A percentile compares a stretch with the other conserved stretches of the same genome.
Conservation (phyloP, 768 basidiomycete genomes). For the Termitomyces eurrhizus region DNA sequence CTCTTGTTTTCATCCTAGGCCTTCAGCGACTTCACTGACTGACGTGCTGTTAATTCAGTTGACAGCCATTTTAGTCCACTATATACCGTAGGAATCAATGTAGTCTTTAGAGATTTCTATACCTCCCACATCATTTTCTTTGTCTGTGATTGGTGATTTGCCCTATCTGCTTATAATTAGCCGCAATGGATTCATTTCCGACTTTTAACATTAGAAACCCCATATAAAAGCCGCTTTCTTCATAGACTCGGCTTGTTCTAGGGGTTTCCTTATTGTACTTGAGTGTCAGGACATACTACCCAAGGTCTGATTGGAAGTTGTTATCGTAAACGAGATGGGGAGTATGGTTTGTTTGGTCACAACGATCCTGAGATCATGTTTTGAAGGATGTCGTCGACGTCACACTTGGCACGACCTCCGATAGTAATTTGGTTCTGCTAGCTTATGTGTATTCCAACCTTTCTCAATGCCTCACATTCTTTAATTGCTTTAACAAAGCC, state of each 20-base stretch:
- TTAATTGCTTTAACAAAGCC: conserved; percentile 31
- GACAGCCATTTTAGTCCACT: conserved; percentile 14
- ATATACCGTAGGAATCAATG: conserved; percentile 14
- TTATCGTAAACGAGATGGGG: neutral
- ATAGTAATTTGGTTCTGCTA: neutral
- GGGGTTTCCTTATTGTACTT: neutral
- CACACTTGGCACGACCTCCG: neutral
- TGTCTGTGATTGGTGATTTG: conserved; percentile 7
- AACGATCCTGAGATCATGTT: neutral
- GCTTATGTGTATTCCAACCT: neutral
- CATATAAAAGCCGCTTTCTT: neutral
- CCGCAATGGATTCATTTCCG: neutral
- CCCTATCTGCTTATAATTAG: neutral
- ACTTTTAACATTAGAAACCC: neutral
- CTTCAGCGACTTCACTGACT: neutral
- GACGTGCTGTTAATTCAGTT: neutral
- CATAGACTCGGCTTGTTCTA: neutral
- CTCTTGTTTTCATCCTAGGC: neutral
- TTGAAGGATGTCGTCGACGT: neutral
- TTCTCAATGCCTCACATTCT: conserved; percentile 18
- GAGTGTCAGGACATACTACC: neutral
- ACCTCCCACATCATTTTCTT: conserved; percentile 12
- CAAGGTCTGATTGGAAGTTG: neutral
- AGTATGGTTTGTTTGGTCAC: neutral
- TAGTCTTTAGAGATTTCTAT: conserved; percentile 14